phyloP scores from a whole-genome alignment of 2,329 filamentous ascomycete species.

The Chalara sp. region DNA sequence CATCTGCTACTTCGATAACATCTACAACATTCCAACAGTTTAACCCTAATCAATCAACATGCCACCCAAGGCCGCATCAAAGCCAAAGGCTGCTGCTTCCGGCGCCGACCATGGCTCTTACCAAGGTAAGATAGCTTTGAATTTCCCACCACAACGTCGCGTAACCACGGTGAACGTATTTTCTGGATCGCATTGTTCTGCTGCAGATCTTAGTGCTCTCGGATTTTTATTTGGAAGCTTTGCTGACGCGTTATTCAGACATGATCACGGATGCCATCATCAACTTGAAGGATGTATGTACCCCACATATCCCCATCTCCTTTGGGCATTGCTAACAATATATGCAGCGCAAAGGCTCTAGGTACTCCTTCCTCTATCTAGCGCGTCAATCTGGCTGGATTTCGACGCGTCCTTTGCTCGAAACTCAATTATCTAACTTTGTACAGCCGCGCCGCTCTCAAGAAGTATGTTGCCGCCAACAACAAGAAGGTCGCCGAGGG shows the following conservation, averaged over 20 bases:
- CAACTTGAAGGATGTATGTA: constrained; percentile 27
- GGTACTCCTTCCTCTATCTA: constrained; percentile 16
- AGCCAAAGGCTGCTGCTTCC: constrained; percentile 51
- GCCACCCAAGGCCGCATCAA: constrained; percentile 34
- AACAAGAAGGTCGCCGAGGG: constrained; percentile 55
- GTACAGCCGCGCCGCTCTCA: constrained; percentile 56
- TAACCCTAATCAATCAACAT: constrained; percentile 35
- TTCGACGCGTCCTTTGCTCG: constrained; percentile 19
- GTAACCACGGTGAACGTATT: constrained; percentile 27
- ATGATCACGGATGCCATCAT: constrained; percentile 28
- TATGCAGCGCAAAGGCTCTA: constrained; percentile 26
- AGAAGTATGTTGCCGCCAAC: constrained; percentile 70
- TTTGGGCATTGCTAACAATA: constrained; percentile 8
- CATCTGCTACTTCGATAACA: background rate
- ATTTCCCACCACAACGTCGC: constrained; percentile 36
- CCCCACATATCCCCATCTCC: background rate
- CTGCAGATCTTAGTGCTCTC: constrained; percentile 39
- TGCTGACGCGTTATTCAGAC: constrained; percentile 21
- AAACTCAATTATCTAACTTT: constrained; percentile 9
- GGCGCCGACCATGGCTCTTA: constrained; percentile 57
- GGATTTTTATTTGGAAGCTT: constrained; percentile 6
- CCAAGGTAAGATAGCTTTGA: constrained; percentile 53
- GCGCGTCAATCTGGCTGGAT: background rate
- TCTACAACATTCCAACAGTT: background rate
- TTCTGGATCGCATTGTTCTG: constrained; percentile 43